Evolutionary conservation across 352 stramenopile genomes (phyloP).

Genomic region (Globisporangium rhizosaccharum): DNA sequence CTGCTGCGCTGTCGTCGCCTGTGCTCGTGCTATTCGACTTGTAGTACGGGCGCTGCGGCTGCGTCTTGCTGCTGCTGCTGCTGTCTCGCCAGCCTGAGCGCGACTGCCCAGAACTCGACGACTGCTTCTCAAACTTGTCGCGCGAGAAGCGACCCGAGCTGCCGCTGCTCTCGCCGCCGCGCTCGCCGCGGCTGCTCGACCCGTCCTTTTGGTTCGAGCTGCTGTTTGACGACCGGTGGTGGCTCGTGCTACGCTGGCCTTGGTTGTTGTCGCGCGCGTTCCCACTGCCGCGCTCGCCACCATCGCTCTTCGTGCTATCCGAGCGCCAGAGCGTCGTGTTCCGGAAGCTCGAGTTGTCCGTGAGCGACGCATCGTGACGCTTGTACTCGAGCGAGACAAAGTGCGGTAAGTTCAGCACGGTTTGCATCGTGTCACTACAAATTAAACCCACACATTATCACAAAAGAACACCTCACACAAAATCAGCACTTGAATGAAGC

Average conservation of each 20-base stretch:
- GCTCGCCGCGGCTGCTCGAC: conserved; percentile 11
- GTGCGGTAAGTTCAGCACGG: conserved; percentile 87
- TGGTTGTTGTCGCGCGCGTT: conserved; percentile 15
- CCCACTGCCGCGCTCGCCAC: conserved; percentile 30
- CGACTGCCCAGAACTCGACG: conserved; percentile 17
- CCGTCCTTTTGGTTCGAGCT: conserved; percentile 14
- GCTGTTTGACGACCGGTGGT: conserved; percentile 11
- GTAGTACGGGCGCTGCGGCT: conserved; percentile 31
- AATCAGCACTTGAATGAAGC: no score
- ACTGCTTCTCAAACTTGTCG: conserved; percentile 32
- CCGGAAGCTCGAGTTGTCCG: conserved; percentile 73
- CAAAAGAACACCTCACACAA: no score
- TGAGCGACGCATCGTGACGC: conserved; percentile 83
- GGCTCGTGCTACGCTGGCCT: no score
- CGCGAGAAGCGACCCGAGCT: conserved; percentile 41
- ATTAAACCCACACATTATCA: neutral
- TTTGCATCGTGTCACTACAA: conserved; percentile 81
- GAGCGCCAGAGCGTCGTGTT: conserved; percentile 78
- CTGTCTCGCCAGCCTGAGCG: conserved; percentile 56
- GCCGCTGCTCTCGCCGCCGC: conserved; percentile 19
- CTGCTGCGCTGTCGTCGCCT: conserved; percentile 30
- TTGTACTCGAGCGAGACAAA: conserved; percentile 92
- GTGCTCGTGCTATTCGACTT: conserved; percentile 26
- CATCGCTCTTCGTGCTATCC: conserved; percentile 35
- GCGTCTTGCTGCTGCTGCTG: conserved; percentile 10